Conservation (phyloP, 1,284 basidiomycete species). For the Polyporus tsugae region DNA sequence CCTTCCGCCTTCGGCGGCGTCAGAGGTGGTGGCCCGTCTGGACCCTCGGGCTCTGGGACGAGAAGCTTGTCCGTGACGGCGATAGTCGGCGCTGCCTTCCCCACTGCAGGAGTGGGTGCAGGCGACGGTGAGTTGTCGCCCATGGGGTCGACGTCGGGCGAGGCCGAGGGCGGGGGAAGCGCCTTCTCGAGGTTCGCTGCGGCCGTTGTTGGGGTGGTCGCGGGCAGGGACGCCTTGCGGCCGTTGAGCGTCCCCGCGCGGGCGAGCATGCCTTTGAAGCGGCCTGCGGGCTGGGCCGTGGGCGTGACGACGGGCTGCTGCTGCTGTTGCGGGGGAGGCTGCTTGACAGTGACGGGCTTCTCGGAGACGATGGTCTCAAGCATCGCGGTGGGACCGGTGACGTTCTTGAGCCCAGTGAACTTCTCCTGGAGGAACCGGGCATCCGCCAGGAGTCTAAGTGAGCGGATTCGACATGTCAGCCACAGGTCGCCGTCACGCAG, state of each 20-base stretch:
- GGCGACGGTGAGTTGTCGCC: slow-evolving; percentile 20
- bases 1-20: slow-evolving; percentile 16
- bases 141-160: slow-evolving; percentile 22
- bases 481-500: slow-evolving; percentile 9
- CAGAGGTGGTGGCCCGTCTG: slow-evolving; percentile 13
- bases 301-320: slow-evolving; percentile 16
- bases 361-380: slow-evolving; percentile 85
- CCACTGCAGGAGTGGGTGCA: not conserved
- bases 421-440: slow-evolving; percentile 80
- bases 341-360: slow-evolving; percentile 59
- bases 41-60: slow-evolving; percentile 14
- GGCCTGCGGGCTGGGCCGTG: slow-evolving; percentile 13
- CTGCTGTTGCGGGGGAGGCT: slow-evolving; percentile 25
- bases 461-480: not conserved
- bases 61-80: slow-evolving; percentile 21
- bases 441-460: slow-evolving; percentile 75
- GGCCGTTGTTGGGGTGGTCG: slow-evolving; percentile 1
- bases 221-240: slow-evolving; percentile 24
- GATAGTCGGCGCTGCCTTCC: not conserved
- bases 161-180: slow-evolving; percentile 22
- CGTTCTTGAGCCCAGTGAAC: slow-evolving; percentile 74
- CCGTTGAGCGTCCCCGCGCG: slow-evolving; percentile 35
- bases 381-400: slow-evolving; percentile 74
- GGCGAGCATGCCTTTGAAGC: slow-evolving; percentile 42
- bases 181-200: slow-evolving; percentile 31